A percentile compares a stretch with the other conserved stretches of the same genome.
Conservation (phyloP, 768 basidiomycete species). For the Brasilioporus rufonigricans region DNA sequence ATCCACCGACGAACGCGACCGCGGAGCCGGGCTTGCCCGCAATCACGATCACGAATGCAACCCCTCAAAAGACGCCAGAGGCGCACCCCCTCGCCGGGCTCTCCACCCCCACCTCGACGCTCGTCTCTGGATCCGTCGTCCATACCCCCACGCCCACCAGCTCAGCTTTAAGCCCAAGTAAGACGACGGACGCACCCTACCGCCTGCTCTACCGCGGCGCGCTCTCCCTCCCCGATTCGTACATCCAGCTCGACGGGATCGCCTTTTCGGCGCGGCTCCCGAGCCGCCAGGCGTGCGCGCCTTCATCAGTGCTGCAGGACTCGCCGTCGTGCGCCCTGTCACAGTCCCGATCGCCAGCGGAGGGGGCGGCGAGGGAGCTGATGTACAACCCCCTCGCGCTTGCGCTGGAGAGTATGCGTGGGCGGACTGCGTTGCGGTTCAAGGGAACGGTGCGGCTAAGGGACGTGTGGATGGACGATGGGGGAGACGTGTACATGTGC, state of each 20-base stretch:
- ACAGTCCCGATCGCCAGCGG: too few species aligned
- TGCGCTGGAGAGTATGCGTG: slow-evolving; percentile 79
- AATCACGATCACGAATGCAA: slow-evolving; percentile 19
- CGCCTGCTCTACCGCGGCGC: slow-evolving; percentile 77
- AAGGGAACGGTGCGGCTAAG: slow-evolving; percentile 50
- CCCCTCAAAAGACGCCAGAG: slow-evolving; percentile 16
- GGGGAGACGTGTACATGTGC: slow-evolving; percentile 47
- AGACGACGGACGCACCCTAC: slow-evolving; percentile 10
- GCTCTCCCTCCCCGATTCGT: slow-evolving; percentile 69
- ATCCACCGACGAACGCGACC: too few species aligned
- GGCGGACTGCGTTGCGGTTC: slow-evolving; percentile 60
- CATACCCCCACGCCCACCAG: background rate
- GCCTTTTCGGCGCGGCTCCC: slow-evolving; percentile 59
- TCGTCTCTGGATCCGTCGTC: too few species aligned
- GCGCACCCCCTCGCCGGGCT: background rate
- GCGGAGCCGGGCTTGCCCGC: background rate
- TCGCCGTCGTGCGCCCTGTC: slow-evolving; percentile 21
- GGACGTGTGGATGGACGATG: slow-evolving; percentile 60
- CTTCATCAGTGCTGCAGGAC: slow-evolving; percentile 16
- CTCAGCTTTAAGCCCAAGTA: slow-evolving; percentile 1
- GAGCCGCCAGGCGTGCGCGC: slow-evolving; percentile 20
- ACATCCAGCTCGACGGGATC: slow-evolving; percentile 68
- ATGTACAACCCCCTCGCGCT: slow-evolving; percentile 69
- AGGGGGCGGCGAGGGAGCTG: slow-evolving; percentile 37
- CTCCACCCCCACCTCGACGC: slow-evolving; percentile 5